Percentiles rank a stretch among this genome's conserved stretches.
These are phyloP conservation scores for Russula griseocarnosa DNA, from an alignment of 768 basidiomycete genomes.

Conservation along the genomic window DNA sequence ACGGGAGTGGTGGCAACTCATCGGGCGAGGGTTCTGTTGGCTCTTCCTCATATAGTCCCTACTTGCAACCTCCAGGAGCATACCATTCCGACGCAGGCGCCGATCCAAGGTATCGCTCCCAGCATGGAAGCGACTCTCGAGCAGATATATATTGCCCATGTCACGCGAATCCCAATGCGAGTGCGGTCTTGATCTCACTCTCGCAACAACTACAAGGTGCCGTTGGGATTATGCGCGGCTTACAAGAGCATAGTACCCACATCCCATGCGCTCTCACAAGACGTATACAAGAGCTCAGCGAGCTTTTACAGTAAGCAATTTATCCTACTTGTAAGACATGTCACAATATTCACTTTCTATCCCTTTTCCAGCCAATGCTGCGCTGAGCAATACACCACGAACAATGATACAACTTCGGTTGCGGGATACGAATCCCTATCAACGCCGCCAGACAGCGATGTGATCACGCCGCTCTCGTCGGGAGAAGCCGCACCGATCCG, in stretches of 20 bases:
- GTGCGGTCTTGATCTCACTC: conserved; percentile 19
- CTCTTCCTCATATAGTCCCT: conserved; percentile 29
- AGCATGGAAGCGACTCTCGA: conserved; percentile 17
- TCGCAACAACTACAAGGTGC: conserved; percentile 27
- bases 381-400: conserved; percentile 21
- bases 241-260: conserved; percentile 26
- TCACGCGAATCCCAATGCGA: conserved; percentile 26
- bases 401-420: conserved; percentile 19
- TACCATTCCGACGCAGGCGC: conserved; percentile 22
- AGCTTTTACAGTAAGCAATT: conserved; percentile 25
- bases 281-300: conserved; percentile 28
- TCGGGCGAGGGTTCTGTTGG: conserved; percentile 26
- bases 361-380: conserved; percentile 18
- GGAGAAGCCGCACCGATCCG: conserved; percentile 28
- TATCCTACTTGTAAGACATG: neutral
- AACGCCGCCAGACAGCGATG: conserved; percentile 28
- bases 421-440: conserved; percentile 26
- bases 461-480: conserved; percentile 30
- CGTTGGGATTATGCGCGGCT: conserved; percentile 21
- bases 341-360: neutral
- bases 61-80: conserved; percentile 24
- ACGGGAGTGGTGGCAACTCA: conserved; percentile 14
- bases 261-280: conserved; percentile 21
- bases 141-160: conserved; percentile 25
- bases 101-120: conserved; percentile 23